Base-by-base conservation (phyloP, 352 stramenopile genomes). In the Globisporangium iwayamae region DNA sequence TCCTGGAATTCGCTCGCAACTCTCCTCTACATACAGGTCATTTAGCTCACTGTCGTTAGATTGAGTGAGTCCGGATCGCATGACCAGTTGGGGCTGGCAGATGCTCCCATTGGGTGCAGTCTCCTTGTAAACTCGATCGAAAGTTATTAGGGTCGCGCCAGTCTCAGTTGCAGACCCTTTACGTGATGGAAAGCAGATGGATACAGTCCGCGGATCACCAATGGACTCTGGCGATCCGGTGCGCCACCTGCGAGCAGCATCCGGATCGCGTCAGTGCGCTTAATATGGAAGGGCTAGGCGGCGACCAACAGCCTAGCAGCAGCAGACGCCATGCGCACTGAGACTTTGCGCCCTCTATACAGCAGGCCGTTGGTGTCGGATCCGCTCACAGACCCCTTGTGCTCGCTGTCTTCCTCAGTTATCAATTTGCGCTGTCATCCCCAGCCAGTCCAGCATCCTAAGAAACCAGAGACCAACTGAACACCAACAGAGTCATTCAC, bases 161-260 rank as follows among this genome's bases (percentile, higher is more conserved):
- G n/a, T 28, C n/a, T 51, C 18, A 22, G 45, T 28, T 30, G 45
- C 18, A 28, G 45, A 28, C 45, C 52, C 52, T 57, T 45, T 57
- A 57, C 52, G 39, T 45, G 14, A 9, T 20, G 32, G 16, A 57
- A 30, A 57, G 52, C 52, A 57, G 32, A 45, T 45, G 32, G 18
- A 32, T 28, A 41, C 14, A n/a, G 22, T 45, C 13, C 3, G 39
- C 39, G 5, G 39, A n/a, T 46, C 4, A n/a, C 39, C 39, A 28
- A 43, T 57, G 51, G 51, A 7, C 9, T 57, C 51, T 16, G 22
- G 36, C 18, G 30, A 45, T 57, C 30, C 32, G 51, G 9, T 30
- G 30, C 30, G 8, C 9, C 30, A 57, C 32, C 51, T 57, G 51
- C 36, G 30, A 13, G 34, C 16, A 9, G 30, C 51, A 57, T 45